A percentile compares a stretch with the other conserved stretches of the same genome.
Evolutionary conservation across 2,329 filamentous ascomycete species (phyloP).

Genomic region (Leptographium procerum): DNA sequence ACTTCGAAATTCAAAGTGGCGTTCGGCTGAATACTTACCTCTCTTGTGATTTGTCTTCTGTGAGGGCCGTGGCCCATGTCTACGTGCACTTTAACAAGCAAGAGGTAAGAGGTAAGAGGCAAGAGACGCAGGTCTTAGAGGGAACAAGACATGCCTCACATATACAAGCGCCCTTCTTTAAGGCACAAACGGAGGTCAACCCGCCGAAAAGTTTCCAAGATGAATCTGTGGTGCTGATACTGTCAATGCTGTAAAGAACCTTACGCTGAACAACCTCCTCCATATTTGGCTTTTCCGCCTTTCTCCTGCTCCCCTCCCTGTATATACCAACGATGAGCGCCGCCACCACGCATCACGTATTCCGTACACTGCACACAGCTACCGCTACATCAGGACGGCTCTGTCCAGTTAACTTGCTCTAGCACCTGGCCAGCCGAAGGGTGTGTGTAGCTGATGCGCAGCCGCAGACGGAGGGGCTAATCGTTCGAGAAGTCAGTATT

Average conservation of each 20-base stretch:
- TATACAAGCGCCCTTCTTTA: background rate
- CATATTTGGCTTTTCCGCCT: background rate
- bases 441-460: slow-evolving; percentile 73
- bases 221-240: background rate
- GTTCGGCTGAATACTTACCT: background rate
- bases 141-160: background rate
- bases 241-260: background rate
- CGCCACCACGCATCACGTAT: background rate
- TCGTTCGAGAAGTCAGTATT: slow-evolving; percentile 1
- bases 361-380: background rate
- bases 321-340: background rate
- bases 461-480: slow-evolving; percentile 71
- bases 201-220: background rate
- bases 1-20: background rate
- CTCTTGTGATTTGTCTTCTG: too few relatives aligned
- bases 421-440: slow-evolving; percentile 59
- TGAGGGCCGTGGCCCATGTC: too few relatives aligned
- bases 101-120: too few relatives aligned
- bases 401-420: slow-evolving; percentile 96
- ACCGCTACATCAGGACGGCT: slow-evolving; percentile 39
- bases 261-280: background rate
- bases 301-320: background rate
- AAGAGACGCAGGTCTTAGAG: background rate
- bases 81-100: too few relatives aligned
- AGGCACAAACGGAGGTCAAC: background rate